phyloP scores from a whole-genome alignment of 768 basidiomycete species.

The Amanita inopinata region DNA sequence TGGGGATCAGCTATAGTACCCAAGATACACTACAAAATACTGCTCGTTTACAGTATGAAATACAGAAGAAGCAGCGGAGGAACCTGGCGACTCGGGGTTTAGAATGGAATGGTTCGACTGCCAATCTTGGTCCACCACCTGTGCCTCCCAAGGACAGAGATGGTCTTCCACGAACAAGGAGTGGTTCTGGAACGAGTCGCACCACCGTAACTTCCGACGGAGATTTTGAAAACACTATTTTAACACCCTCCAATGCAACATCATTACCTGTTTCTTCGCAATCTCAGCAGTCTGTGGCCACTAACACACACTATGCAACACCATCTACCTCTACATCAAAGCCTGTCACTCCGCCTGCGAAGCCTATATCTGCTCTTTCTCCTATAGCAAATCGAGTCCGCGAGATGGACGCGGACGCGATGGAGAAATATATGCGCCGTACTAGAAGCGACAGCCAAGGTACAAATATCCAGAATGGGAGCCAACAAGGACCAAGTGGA shows the following conservation, averaged over 20 bases:
- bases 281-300: slow-evolving; percentile 42
- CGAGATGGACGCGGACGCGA: slow-evolving; percentile 78
- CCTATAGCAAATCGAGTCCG: slow-evolving; percentile 75
- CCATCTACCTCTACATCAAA: slow-evolving; percentile 24
- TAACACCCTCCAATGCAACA: slow-evolving; percentile 36
- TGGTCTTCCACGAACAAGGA: slow-evolving; percentile 50
- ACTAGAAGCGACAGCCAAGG: slow-evolving; percentile 77
- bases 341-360: slow-evolving; percentile 26
- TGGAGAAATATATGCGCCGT: slow-evolving; percentile 76
- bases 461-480: slow-evolving; percentile 61
- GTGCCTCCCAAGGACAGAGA: slow-evolving; percentile 37
- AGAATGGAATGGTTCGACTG: slow-evolving; percentile 42
- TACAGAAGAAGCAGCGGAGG: slow-evolving; percentile 67
- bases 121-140: slow-evolving; percentile 34
- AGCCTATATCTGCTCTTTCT: slow-evolving; percentile 45
- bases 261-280: slow-evolving; percentile 52
- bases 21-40: slow-evolving; percentile 74
- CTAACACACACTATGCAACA: slow-evolving; percentile 23
- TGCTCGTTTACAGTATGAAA: slow-evolving; percentile 69
- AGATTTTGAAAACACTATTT: slow-evolving; percentile 40
- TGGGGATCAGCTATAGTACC: slow-evolving; percentile 49
- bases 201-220: slow-evolving; percentile 70
- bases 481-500: slow-evolving; percentile 46
- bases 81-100: slow-evolving; percentile 55
- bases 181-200: slow-evolving; percentile 73